These are phyloP conservation scores for Saksenaea vasiformis DNA, from an alignment of 371 early-diverging fungal genomes.

Conservation along the genomic window DNA sequence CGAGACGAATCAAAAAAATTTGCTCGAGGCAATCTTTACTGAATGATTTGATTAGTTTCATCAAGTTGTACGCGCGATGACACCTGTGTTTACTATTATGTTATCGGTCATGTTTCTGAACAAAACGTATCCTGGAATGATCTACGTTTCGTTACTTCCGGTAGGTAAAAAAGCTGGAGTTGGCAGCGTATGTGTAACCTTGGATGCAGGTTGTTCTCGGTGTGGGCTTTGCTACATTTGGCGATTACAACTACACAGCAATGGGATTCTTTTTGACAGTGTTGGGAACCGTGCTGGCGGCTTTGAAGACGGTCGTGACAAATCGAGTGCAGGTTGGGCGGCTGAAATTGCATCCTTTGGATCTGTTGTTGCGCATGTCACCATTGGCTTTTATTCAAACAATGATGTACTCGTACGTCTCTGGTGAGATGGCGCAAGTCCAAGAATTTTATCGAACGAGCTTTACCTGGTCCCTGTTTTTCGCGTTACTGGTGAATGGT, in stretches of 20 bases:
- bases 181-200: not conserved
- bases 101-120: slow-evolving; percentile 62
- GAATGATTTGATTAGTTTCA: slow-evolving; percentile 59
- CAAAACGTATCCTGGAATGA: slow-evolving; percentile 59
- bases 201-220: slow-evolving; percentile 67
- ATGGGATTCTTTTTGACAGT: slow-evolving; percentile 82
- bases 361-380: slow-evolving; percentile 81
- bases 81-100: slow-evolving; percentile 80
- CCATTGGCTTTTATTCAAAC: slow-evolving; percentile 81
- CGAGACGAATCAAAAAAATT: not conserved
- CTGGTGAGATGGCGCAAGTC: slow-evolving; percentile 70
- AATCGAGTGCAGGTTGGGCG: slow-evolving; percentile 81
- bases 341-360: slow-evolving; percentile 81
- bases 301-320: slow-evolving; percentile 84
- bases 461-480: slow-evolving; percentile 43
- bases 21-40: not conserved
- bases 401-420: slow-evolving; percentile 61
- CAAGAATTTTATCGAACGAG: slow-evolving; percentile 49
- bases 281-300: slow-evolving; percentile 80
- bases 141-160: slow-evolving; percentile 66
- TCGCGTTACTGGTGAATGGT: slow-evolving; percentile 75
- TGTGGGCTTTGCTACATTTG: slow-evolving; percentile 82
- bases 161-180: slow-evolving; percentile 30
- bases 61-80: slow-evolving; percentile 88
- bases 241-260: slow-evolving; percentile 78